Base-by-base conservation (phyloP, 148 eudicot species). In the Vaccinium darrowii region DNA sequence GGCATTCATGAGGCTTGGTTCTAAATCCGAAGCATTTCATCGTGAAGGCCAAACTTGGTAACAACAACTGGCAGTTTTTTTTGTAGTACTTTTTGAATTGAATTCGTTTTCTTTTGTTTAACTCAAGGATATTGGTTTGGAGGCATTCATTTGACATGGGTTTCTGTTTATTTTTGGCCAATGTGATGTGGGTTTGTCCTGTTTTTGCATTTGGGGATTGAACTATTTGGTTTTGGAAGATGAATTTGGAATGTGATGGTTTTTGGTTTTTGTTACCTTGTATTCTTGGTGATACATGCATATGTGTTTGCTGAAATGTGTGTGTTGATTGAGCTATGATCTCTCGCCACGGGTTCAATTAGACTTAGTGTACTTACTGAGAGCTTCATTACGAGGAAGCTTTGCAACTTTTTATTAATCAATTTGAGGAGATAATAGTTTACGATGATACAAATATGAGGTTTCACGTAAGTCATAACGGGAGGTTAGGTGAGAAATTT, bases 41-140 rank as follows among this genome's bases (percentile, higher is more conserved):
- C 92, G 75, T 18, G 93, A 94, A 76, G 97, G 95, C 75, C 91
- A 91, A 63, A 81, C 92, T 25, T 94, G 97, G 95, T 94, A 91
- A 72, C 77, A n/a, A 49, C 7, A 0, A 27, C 71, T 36, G 43
- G 18, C 39, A 4, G 23, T 7, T 60, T 15, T 47, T 49, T 71
- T 53, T 69, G 47, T 76, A 0, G 18, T n/a, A 3, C 19, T 27
- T 30, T 49, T 81, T 5, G 4, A 6, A 52, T 84, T 23, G 58
- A 8, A 19, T 56, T 78, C 21, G 62, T 74, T 23, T 23, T 10
- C 18, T 39, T n/a, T 39, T 36, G 19, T 33, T 73, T 73, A 39
- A 72, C 23, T 21, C 30, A 12, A 23, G 51, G 21, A 49, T 21
- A 60, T 63, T 27, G 49, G 11, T 69, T 69, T 27, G 71, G 8